phyloP scores from a whole-genome alignment of 768 basidiomycete species.

The Psilocybe cyanescens region DNA sequence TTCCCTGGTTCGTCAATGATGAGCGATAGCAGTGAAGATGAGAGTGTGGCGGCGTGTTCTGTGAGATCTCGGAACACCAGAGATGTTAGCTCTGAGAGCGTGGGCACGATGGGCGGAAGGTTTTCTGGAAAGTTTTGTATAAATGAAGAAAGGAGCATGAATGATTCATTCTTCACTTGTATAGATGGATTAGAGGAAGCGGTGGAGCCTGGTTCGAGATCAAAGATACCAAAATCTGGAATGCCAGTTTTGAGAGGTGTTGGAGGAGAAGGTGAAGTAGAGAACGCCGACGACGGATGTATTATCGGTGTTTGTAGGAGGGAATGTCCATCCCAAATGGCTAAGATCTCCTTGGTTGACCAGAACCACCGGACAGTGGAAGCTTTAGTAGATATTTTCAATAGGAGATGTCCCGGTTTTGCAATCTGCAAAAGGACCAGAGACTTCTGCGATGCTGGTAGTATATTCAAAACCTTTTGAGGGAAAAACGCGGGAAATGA shows the following conservation, averaged over 20 bases:
- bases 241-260: slow-evolving; percentile 34
- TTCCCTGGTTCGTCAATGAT: slow-evolving; percentile 65
- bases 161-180: slow-evolving; percentile 28
- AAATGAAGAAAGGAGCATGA: slow-evolving; percentile 45
- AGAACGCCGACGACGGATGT: background rate
- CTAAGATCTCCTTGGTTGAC: slow-evolving; percentile 55
- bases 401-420: slow-evolving; percentile 62
- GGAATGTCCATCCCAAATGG: slow-evolving; percentile 42
- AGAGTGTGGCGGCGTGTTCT: slow-evolving; percentile 66
- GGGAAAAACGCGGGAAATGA: slow-evolving; percentile 71
- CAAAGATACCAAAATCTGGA: slow-evolving; percentile 57
- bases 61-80: slow-evolving; percentile 64
- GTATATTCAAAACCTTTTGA: slow-evolving; percentile 45
- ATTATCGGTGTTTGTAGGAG: slow-evolving; percentile 3
- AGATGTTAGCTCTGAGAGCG: slow-evolving; percentile 61
- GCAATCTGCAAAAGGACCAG: slow-evolving; percentile 67
- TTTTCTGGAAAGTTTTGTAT: slow-evolving; percentile 58
- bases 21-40: slow-evolving; percentile 65
- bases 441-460: slow-evolving; percentile 73
- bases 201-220: slow-evolving; percentile 64
- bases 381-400: slow-evolving; percentile 33
- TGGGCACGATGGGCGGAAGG: slow-evolving; percentile 69
- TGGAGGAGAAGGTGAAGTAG: background rate
- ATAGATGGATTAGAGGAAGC: slow-evolving; percentile 26
- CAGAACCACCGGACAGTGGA: slow-evolving; percentile 63